Evolutionary conservation across 2,329 filamentous ascomycete species (phyloP).

Genomic region (Sclerotinia sclerotiorum): DNA sequence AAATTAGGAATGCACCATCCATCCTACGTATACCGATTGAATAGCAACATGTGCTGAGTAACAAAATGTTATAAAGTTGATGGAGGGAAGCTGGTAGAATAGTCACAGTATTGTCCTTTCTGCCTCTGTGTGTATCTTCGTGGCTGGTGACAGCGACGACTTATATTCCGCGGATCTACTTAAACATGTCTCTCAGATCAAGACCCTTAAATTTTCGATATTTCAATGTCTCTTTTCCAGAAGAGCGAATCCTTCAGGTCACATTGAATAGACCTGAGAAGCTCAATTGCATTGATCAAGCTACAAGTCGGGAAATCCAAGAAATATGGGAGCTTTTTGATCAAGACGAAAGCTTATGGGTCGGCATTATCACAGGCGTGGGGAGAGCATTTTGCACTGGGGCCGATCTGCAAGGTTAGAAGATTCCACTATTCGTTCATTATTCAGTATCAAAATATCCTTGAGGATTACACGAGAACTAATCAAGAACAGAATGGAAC

Average conservation of each 20-base stretch:
- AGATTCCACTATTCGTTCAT: slow-evolving; percentile 46
- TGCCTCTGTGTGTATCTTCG: neutral
- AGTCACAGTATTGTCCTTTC: slow-evolving; percentile 15
- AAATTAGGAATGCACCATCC: neutral
- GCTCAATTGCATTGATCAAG: slow-evolving; percentile 53
- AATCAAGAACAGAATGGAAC: slow-evolving; percentile 52
- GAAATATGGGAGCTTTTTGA: slow-evolving; percentile 60
- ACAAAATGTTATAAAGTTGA: slow-evolving; percentile 20
- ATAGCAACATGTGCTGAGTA: neutral
- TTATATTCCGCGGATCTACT: neutral
- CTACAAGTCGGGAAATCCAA: slow-evolving; percentile 44
- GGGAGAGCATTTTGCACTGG: slow-evolving; percentile 66
- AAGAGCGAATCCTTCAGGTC: slow-evolving; percentile 55
- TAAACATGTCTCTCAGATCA: slow-evolving; percentile 19
- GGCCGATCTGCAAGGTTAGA: slow-evolving; percentile 57
- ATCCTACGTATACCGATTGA: neutral
- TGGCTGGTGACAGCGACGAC: slow-evolving; percentile 9
- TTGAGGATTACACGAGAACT: slow-evolving; percentile 37
- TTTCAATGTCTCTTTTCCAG: slow-evolving; percentile 48
- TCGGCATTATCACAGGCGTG: slow-evolving; percentile 61
- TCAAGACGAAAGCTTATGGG: slow-evolving; percentile 56
- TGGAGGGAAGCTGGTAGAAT: slow-evolving; percentile 14
- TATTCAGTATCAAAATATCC: neutral
- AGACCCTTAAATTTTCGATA: slow-evolving; percentile 22
- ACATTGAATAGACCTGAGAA: slow-evolving; percentile 57